A percentile compares a stretch with the other conserved stretches of the same genome.
phyloP scores from a whole-genome alignment of 352 stramenopile species.

The Globisporangium viniferum region DNA sequence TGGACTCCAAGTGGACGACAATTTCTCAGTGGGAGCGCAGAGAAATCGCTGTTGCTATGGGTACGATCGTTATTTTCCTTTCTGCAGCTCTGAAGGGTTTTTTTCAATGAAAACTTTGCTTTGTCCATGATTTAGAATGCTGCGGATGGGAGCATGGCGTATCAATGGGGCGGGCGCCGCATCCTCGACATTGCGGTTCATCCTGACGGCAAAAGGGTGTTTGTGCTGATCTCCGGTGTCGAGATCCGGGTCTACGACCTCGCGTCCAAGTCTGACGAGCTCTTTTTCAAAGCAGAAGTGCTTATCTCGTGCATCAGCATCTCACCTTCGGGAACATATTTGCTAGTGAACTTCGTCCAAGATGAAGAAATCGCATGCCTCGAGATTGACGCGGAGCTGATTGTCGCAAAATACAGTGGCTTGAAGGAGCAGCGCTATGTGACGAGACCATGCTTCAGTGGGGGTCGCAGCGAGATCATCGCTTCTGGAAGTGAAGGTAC shows the following conservation, averaged over 20 bases:
- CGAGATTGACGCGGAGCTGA: conserved; percentile 35
- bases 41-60: conserved; percentile 77
- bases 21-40: conserved; percentile 66
- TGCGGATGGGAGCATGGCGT: conserved; percentile 42
- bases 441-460: conserved; percentile 57
- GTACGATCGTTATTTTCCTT: conserved; percentile 25
- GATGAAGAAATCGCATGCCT: conserved; percentile 58
- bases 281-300: conserved; percentile 52
- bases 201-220: conserved; percentile 45
- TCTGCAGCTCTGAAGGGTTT: not conserved
- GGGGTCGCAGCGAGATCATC: conserved; percentile 46
- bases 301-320: conserved; percentile 57
- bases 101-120: not conserved
- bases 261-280: conserved; percentile 47
- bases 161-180: conserved; percentile 67
- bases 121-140: conserved; percentile 33
- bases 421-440: conserved; percentile 66
- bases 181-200: conserved; percentile 63
- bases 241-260: conserved; percentile 69
- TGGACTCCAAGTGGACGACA: conserved; percentile 59
- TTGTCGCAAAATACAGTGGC: conserved; percentile 50
- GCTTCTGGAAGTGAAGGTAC: conserved; percentile 73
- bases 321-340: conserved; percentile 36
- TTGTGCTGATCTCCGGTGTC: conserved; percentile 49
- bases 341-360: conserved; percentile 66